Percentiles rank a stretch among this genome's conserved stretches.
These are phyloP conservation scores for Fimicolochytrium jonesii DNA, from an alignment of 192 early-diverging fungal genomes.

Conservation along the genomic window DNA sequence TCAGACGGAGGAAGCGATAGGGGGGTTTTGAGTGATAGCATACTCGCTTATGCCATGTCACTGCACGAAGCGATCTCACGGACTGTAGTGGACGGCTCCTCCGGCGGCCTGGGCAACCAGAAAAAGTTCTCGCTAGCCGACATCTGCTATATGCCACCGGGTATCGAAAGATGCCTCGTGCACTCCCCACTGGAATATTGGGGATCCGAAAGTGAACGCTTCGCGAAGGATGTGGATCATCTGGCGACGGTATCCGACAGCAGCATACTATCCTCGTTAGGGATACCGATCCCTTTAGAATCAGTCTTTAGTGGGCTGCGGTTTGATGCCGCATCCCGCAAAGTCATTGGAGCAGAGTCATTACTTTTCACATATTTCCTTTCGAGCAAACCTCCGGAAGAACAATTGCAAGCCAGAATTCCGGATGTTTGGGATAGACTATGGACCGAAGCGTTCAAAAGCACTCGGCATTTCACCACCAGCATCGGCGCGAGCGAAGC, in stretches of 20 bases:
- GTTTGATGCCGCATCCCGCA: not conserved
- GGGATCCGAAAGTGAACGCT: slow-evolving; percentile 6
- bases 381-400: slow-evolving; percentile 21
- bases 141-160: slow-evolving; percentile 25
- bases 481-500: not conserved
- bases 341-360: slow-evolving; percentile 36
- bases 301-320: slow-evolving; percentile 34
- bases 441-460: slow-evolving; percentile 24
- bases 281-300: slow-evolving; percentile 31
- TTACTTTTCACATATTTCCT: slow-evolving; percentile 56
- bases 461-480: not conserved
- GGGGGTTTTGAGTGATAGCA: slow-evolving; percentile 3
- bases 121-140: slow-evolving; percentile 1
- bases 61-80: slow-evolving; percentile 24
- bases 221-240: slow-evolving; percentile 27
- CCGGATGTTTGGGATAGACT: slow-evolving; percentile 43
- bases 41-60: slow-evolving; percentile 25
- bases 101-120: not conserved
- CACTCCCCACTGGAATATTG: slow-evolving; percentile 59
- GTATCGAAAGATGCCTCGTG: slow-evolving; percentile 41
- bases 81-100: not conserved
- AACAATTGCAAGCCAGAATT: not conserved
- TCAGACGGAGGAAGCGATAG: not conserved
- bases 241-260: slow-evolving; percentile 30
- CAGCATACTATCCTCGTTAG: slow-evolving; percentile 27